These are phyloP conservation scores for Clarireedia hainanense DNA, from an alignment of 2,329 filamentous ascomycete species.

Conservation along the genomic window DNA sequence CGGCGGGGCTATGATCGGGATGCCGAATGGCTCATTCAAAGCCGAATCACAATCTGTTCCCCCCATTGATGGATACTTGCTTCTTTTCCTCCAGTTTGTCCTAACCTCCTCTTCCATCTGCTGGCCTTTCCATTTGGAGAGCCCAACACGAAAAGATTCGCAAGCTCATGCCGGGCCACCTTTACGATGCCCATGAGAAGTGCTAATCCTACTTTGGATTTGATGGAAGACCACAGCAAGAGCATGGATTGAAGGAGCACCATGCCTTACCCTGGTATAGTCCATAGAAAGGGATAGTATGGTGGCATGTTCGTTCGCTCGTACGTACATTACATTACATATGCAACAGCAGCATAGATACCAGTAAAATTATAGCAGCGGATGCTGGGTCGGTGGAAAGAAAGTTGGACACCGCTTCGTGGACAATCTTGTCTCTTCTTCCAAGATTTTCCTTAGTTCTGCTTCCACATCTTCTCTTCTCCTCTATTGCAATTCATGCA, in stretches of 20 bases:
- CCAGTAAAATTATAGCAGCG: not conserved
- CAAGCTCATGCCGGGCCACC: too few relatives aligned
- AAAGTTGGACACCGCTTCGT: not conserved
- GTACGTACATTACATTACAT: not conserved
- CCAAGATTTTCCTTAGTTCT: not conserved
- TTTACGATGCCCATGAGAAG: too few relatives aligned
- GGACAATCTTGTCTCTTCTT: not conserved
- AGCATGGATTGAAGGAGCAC: too few relatives aligned
- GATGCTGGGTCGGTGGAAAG: not conserved
- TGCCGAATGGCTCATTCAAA: constrained; percentile 3
- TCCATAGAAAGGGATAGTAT: not conserved
- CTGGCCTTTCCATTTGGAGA: too few relatives aligned
- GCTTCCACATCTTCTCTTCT: not conserved
- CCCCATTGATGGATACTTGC: not conserved
- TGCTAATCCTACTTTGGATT: too few relatives aligned
- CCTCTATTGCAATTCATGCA: constrained; percentile 4
- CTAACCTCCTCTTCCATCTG: too few relatives aligned
- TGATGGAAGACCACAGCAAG: too few relatives aligned
- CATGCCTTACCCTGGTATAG: not conserved
- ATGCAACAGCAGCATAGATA: not conserved
- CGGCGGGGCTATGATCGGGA: constrained; percentile 1
- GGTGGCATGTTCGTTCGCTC: not conserved
- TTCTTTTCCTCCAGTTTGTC: not conserved
- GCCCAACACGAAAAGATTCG: too few relatives aligned
- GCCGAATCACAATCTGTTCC: not conserved